Base-by-base conservation (phyloP, 805 yeast genomes). In the Lipomyces japonicus region DNA sequence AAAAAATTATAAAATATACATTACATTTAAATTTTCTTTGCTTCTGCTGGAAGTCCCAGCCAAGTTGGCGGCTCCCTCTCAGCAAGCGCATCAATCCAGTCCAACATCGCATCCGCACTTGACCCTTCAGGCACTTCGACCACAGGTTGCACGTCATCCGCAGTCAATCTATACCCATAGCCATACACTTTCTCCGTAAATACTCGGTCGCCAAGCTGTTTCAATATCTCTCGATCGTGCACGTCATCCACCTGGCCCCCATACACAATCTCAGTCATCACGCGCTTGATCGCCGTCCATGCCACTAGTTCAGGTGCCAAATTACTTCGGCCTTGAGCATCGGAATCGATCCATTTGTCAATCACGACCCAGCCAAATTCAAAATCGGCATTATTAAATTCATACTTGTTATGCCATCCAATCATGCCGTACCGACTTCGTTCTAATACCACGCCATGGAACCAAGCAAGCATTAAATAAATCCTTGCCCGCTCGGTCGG, bases 321-420 rank as follows among this genome's bases (percentile, higher is more conserved):
- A 51, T 77, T 75, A 19, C 50, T 23, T 25, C 37, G 64, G 55
- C 26, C 68, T 50, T 3, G 53, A 50, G 9, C 63, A 51, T 21
- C 66, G 60, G 7, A 37, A 3, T 45, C 47, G n/a, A 82, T 61
- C 59, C 76, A 62, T 40, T 70, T 66, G 36, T 71, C 71, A 42
- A 82, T 64, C 18, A 80, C 69, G 42, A 53, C 61, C 3, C 73
- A 55, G 1, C 80, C 82, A 21, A 79, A 71, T 9, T 69, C 66
- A 46, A 82, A 75, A 63, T 90, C 96, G n/a, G 81, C 67, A 49
- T 85, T 86, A 62, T 78, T 85, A 59, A 89, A 77, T 52, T 85
- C 95, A 61, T 86, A 83, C 7, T 57, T 61, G 56, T 76, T 75
- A 1, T 68, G 59, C 67, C 86, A 85, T 1, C 91, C 86, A 2